Evolutionary conservation across 176 grass and related monocot genomes (phyloP), one percentile per base, ranked within the genome.

Genomic region (Bothriochloa decipiens): DNA sequence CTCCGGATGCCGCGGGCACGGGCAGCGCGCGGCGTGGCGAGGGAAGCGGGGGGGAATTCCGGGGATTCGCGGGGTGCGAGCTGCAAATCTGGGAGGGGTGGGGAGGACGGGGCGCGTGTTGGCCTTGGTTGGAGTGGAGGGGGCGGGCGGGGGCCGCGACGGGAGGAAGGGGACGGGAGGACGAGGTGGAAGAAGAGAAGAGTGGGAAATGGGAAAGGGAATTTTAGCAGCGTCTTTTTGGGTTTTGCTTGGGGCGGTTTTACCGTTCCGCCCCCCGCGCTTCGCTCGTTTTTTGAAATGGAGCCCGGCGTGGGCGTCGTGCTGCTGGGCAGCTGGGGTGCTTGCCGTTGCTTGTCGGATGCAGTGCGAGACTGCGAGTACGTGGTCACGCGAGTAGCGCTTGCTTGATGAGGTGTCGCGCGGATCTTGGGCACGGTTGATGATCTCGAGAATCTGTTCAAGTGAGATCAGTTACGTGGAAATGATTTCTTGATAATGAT

Each of bases 151-250:
- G 46, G 28, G 25, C 78, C 63, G 78, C 63, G 78, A 81, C 67
- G 70, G 29, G 17, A 57, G 70, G 71, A 16, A 53, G 77, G 29
- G 20, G 46, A 77, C 74, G 29, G 84, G 49, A 81, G 36, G 76
- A 50, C 22, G 73, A 77, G 83, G 66, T 70, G 77, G 87, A 17
- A 33, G 72, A 5, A 25, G 22, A 3, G 47, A 17, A 15, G 47
- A 50, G 47, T 50, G 47, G 58, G 29, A 41, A 81, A 58, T 57
- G 66, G 66, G 66, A 71, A 81, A 57, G 27, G 37, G 4, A 46
- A 61, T 12, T 61, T 70, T 70, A 42, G 74, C 37, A 85, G 68
- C 82, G 47, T 77, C 79, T 71, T 77, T 81, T 68, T 77, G 60
- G 6, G 63, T 85, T 85, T 70, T 71, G 39, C 16, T 43, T 14